phyloP scores from a whole-genome alignment of 1,139 yeast genomes.

The Taphrina communis region DNA sequence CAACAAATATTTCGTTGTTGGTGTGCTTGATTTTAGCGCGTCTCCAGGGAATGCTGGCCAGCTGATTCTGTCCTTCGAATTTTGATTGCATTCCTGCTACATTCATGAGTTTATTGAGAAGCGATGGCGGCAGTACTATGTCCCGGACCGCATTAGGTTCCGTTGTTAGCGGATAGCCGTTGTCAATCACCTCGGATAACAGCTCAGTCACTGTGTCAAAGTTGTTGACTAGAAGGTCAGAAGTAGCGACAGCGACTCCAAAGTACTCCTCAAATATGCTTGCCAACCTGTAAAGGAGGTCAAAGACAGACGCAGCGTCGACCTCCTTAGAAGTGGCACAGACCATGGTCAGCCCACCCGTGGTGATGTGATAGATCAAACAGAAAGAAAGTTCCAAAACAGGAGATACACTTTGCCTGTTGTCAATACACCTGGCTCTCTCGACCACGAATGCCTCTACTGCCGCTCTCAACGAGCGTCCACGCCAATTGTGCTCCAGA shows the following conservation, averaged over 20 bases:
- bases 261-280: constrained; percentile 64
- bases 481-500: constrained; percentile 47
- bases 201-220: constrained; percentile 68
- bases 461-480: constrained; percentile 19
- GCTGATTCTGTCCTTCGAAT: constrained; percentile 27
- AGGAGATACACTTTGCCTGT: constrained; percentile 7
- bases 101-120: constrained; percentile 48
- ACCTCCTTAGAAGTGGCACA: constrained; percentile 27
- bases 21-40: constrained; percentile 67
- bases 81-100: constrained; percentile 44
- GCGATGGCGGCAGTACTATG: constrained; percentile 63
- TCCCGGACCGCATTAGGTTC: constrained; percentile 75
- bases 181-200: constrained; percentile 74
- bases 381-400: background rate
- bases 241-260: constrained; percentile 54
- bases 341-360: constrained; percentile 7
- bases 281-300: constrained; percentile 27
- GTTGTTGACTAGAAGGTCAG: constrained; percentile 66
- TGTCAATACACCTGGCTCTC: background rate
- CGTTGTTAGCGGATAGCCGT: constrained; percentile 72
- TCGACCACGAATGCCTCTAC: constrained; percentile 7
- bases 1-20: constrained; percentile 82
- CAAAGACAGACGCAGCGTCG: constrained; percentile 30
- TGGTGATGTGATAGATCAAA: constrained; percentile 22
- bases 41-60: constrained; percentile 71